phyloP scores from a whole-genome alignment of 1,284 basidiomycete species.

The Ustilago trichophora region DNA sequence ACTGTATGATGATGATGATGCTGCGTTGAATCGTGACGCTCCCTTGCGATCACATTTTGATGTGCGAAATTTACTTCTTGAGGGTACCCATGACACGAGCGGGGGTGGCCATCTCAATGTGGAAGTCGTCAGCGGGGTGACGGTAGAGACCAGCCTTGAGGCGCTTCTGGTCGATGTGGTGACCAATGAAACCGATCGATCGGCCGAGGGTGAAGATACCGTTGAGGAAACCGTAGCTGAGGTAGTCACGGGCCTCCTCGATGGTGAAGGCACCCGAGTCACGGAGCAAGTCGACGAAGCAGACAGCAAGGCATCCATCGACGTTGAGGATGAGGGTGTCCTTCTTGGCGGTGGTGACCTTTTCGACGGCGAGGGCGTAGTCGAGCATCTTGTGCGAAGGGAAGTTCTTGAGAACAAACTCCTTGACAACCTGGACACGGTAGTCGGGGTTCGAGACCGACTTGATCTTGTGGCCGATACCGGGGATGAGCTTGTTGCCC shows the following conservation, averaged over 20 bases:
- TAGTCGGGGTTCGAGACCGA: slow-evolving; percentile 69
- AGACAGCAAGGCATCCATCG: slow-evolving; percentile 96
- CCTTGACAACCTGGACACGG: slow-evolving; percentile 97
- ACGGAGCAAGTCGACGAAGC: slow-evolving; percentile 93
- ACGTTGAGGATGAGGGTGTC: slow-evolving; percentile 78
- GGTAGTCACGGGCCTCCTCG: slow-evolving; percentile 97
- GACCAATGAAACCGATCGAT: slow-evolving; percentile 95
- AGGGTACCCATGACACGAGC: slow-evolving; percentile 58
- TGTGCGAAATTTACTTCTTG: no score
- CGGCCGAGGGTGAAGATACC: slow-evolving; percentile 96
- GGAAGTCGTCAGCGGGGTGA: slow-evolving; percentile 68
- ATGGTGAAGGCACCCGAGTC: slow-evolving; percentile 93
- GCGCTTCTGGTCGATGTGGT: slow-evolving; percentile 94
- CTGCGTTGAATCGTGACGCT: no score
- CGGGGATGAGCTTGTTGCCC: slow-evolving; percentile 95
- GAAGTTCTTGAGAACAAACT: slow-evolving; percentile 95
- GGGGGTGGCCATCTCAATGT: slow-evolving; percentile 62
- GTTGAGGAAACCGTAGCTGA: slow-evolving; percentile 88
- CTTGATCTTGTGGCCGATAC: slow-evolving; percentile 99
- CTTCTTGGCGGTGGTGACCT: slow-evolving; percentile 97
- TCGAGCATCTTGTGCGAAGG: slow-evolving; percentile 80
- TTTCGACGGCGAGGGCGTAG: slow-evolving; percentile 98
- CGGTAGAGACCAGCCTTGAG: slow-evolving; percentile 65
- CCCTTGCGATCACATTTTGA: no score
- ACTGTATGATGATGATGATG: no score